Base-by-base conservation (phyloP, 2,329 filamentous ascomycete genomes). In the Diaporthe sp. region DNA sequence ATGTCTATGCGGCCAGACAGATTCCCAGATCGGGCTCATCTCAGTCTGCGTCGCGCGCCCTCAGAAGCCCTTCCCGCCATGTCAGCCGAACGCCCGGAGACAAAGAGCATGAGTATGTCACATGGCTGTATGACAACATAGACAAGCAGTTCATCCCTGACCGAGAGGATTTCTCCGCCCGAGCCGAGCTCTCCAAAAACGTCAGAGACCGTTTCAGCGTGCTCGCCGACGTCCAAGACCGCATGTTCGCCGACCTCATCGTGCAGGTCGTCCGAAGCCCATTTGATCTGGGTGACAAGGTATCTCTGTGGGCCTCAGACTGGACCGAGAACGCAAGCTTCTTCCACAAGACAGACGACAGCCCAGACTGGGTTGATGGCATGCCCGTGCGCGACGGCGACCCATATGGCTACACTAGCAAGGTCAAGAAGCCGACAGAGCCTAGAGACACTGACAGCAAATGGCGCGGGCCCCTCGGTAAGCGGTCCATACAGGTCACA, bases 391-490 rank as follows among this genome's bases (percentile, higher is more conserved):
- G 82, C 7, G 88, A 91, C 63, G 89, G 89, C 5, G 90, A 93
- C 78, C 82, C 85, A 0, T 90, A 85, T 76, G 88, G 87, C n/a
- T 93, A 94, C 80, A 84, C 84, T 76, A 70, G 78, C 70, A 81
- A 78, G 65, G 81, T 79, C 75, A 68, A 76, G 10, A 82, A 80
- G 34, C 79, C 82, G 37, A 74, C 15, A 76, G 77, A 47, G 28
- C 76, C 4, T 7, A 82, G 84, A n/a, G 49, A 49, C 12, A 57
- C 15, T 10, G 17, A 51, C 5, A 25, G 13, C n/a, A 68, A 34
- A 37, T 98, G 94, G 94, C 85, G 86, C 2, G 95, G 95, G 0
- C 96, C 96, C 0, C 93, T 86, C 78, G 96, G 95, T 2, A 92
- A 92, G 80, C 86, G 90, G 80, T 93, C 92, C 1, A 86, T 98